These are phyloP conservation scores for Tolypocladium sp. DNA, from an alignment of 2,329 filamentous ascomycete genomes.

Conservation along the genomic window DNA sequence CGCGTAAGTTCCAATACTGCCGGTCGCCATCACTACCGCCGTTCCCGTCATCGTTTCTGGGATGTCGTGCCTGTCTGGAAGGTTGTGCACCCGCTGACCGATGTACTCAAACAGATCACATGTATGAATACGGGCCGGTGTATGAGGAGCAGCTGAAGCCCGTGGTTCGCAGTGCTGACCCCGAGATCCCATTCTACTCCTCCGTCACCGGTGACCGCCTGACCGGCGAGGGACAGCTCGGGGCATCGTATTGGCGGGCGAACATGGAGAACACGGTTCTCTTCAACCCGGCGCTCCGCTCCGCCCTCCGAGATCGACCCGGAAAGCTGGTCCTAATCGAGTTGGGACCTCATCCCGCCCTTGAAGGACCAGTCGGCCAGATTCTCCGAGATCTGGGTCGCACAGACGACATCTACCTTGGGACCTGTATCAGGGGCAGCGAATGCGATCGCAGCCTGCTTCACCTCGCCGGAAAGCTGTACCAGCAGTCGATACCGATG, in stretches of 20 bases:
- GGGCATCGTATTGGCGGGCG: conserved; percentile 15
- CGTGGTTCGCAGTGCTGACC: not conserved
- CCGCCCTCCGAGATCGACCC: not conserved
- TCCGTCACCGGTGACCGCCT: conserved; percentile 20
- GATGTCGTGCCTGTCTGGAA: no score
- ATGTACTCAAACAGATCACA: conserved; percentile 1
- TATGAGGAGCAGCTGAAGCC: conserved; percentile 2
- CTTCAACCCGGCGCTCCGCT: conserved; percentile 10
- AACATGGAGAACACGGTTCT: conserved; percentile 21
- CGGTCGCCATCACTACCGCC: no score
- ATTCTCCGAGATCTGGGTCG: conserved; percentile 2
- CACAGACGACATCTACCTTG: conserved; percentile 3
- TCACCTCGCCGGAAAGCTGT: conserved; percentile 15
- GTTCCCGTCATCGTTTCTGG: no score
- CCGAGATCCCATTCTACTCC: conserved; percentile 11
- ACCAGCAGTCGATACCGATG: conserved; percentile 9
- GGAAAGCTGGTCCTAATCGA: conserved; percentile 8
- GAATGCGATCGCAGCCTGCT: conserved; percentile 4
- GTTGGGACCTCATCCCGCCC: conserved; percentile 11
- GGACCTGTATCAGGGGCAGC: conserved; percentile 7
- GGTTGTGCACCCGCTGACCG: conserved; percentile 7
- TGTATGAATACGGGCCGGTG: conserved; percentile 1
- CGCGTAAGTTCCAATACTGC: conserved; percentile 8
- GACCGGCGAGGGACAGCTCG: conserved; percentile 2
- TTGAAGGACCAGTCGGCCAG: conserved; percentile 7